Evolutionary conservation across 1,139 yeast species (phyloP), one percentile per base, ranked within the genome.

Genomic region (Debaryomyces subglobosus): DNA sequence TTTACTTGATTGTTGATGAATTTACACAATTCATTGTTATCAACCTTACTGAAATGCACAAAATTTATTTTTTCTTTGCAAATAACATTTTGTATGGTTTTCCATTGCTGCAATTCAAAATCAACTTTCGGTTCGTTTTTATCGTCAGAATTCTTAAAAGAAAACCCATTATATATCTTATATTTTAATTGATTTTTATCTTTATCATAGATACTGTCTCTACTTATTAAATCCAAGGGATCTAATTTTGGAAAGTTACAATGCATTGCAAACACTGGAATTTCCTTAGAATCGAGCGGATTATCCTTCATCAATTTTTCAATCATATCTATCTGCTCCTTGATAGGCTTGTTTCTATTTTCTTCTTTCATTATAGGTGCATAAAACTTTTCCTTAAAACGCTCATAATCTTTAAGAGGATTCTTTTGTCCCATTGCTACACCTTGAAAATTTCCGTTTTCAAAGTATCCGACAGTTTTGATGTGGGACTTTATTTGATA

Each of bases 401-500:
- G 38, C 30, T 61, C 54, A 48, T 58, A 62, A 52, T 72, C 78
- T 9, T 45, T 38, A 5, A 69, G 20, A 0, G 77, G 74, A 48
- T 71, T 61, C 35, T 64, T 70, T 52, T 72, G 78, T 2, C 74
- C 77, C 77, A 72, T 72, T 0, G 75, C 73, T 8, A 71, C 74
- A 1, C 77, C 77, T 32, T 68, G 65, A 46, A 67, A 72, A 2
- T 58, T 51, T 4, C 56, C 57, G 4, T 52, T 45, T 43, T 67
- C 69, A 25, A 55, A 35, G 47, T 70, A 70, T 0, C 78, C 78
- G 41, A 61, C 50, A 1, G 78, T 68, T 43, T 54, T 53, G 20
- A 73, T 68, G 46, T 55, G 64, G 2, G 74, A 65, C 47, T 59
- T 77, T 8, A 83, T 79, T 59, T 82, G 87, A 58, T 83, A 83